Base-by-base conservation (phyloP, 2,329 filamentous ascomycete genomes). In the Aspergillus puulaauensis region DNA sequence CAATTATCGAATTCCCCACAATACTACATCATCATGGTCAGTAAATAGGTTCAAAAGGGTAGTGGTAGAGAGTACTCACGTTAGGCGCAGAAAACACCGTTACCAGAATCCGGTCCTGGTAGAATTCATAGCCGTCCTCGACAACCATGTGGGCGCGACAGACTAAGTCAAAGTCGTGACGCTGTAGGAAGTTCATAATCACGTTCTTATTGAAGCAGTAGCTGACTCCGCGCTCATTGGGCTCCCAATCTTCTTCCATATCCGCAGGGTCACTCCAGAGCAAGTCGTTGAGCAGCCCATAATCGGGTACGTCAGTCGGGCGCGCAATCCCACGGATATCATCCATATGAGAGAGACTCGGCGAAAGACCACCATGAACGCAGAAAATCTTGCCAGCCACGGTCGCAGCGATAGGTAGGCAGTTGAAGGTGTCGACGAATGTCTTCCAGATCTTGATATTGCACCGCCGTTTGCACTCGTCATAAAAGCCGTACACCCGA, bases 1-100 rank as follows among this genome's bases (percentile, higher is more conserved):
- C 95, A 98, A 64, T 99, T 99, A 73, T 99, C 95, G 66, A 99
- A 99, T 75, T 99, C 95, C 65, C 95, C 95, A 69, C 95, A 99
- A 71, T 99, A 98, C 90, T 96, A 39, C 27, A 31, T n/a, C 41
- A 46, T 56, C 7, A 33, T 33, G 21, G 67, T 66, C 64, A 74
- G 72, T 64, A 3, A 68, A 44, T 24, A 19, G 24, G 6, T 37
- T 37, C 6, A 51, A 15, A 35, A 35, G 6, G 31, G 17, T 15
- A 31, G 15, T 19, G 40, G 3, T 3, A 24, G 21, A 6, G 47
- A 39, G 33, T 63, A 83, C 91, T 84, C 81, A 96, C 92, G 70
- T 99, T 99, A 24, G 95, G 95, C 50, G 95, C 95, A 62, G 92
- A 97, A 74, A 99, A 99, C 1, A 99, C 93, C 2, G 95, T 99